phyloP scores from a whole-genome alignment of 2,329 filamentous ascomycete species.

The Alternaria sp. region DNA sequence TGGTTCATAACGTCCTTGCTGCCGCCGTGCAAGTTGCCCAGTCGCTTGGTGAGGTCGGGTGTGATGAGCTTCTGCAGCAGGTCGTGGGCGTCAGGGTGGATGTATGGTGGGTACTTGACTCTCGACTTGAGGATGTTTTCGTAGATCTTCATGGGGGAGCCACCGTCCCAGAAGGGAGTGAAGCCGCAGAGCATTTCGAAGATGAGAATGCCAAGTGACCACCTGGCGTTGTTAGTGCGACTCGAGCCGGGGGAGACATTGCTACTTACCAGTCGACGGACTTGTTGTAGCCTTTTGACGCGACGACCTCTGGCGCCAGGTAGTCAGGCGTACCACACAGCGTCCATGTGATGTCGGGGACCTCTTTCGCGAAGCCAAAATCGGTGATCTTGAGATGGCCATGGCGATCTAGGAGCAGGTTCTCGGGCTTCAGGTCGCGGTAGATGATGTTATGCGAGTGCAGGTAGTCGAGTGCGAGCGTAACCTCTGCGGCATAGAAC shows the following conservation, averaged over 20 bases:
- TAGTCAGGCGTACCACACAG: slow-evolving; percentile 98
- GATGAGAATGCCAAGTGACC: slow-evolving; percentile 96
- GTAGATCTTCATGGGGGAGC: slow-evolving; percentile 98
- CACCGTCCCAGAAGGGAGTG: slow-evolving; percentile 98
- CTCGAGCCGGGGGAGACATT: slow-evolving; percentile 1
- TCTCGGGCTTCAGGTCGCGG: slow-evolving; percentile 95
- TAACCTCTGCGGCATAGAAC: slow-evolving; percentile 98
- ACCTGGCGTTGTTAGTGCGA: slow-evolving; percentile 64
- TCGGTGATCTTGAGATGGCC: slow-evolving; percentile 97
- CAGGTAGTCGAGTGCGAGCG: slow-evolving; percentile 91
- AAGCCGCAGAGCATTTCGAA: slow-evolving; percentile 99
- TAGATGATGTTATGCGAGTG: slow-evolving; percentile 97
- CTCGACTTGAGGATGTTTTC: slow-evolving; percentile 97
- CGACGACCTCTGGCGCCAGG: slow-evolving; percentile 96
- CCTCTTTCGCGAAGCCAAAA: slow-evolving; percentile 98
- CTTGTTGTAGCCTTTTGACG: slow-evolving; percentile 99
- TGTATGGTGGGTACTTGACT: slow-evolving; percentile 96
- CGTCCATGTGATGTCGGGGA: slow-evolving; percentile 99
- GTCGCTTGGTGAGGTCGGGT: slow-evolving; percentile 87
- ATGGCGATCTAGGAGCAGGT: slow-evolving; percentile 87
- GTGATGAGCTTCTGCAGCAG: slow-evolving; percentile 93
- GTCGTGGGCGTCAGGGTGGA: slow-evolving; percentile 92
- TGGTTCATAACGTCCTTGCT: slow-evolving; percentile 93
- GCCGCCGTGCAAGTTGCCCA: slow-evolving; percentile 92
- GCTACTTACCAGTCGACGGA: slow-evolving; percentile 91